Conservation (phyloP, 2,329 filamentous ascomycete genomes). For the Monosporascus cannonballus region DNA sequence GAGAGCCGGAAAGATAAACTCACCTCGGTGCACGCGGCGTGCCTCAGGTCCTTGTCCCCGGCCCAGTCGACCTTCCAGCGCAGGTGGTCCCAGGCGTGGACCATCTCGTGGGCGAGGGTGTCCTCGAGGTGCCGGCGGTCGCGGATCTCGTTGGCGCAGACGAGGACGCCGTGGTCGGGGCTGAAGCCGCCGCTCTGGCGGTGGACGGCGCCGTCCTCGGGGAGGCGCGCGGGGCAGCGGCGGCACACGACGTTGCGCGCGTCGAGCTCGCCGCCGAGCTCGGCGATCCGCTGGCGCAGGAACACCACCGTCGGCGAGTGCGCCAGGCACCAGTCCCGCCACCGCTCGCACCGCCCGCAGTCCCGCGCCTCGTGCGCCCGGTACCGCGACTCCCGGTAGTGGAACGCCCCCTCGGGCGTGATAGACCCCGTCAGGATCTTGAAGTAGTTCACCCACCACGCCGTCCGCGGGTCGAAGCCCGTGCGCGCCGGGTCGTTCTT, state of each 20-base stretch:
- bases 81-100: constrained; percentile 91
- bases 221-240: constrained; percentile 60
- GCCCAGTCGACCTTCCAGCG: constrained; percentile 83
- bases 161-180: constrained; percentile 76
- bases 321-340: constrained; percentile 76
- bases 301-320: constrained; percentile 86
- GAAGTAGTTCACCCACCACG: constrained; percentile 81
- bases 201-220: constrained; percentile 54
- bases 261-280: constrained; percentile 72
- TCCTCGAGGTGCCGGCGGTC: constrained; percentile 82
- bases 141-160: constrained; percentile 88
- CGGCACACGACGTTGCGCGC: constrained; percentile 73
- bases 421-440: constrained; percentile 70
- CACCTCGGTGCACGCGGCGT: constrained; percentile 93
- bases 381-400: constrained; percentile 76
- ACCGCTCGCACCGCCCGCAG: constrained; percentile 73
- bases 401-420: constrained; percentile 59
- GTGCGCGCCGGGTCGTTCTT: constrained; percentile 55
- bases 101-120: constrained; percentile 93
- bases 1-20: constrained; percentile 12
- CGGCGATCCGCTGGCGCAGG: constrained; percentile 72
- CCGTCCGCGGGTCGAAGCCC: constrained; percentile 54
- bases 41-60: constrained; percentile 66
- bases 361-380: constrained; percentile 68
- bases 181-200: constrained; percentile 75